A percentile compares a stretch with the other conserved stretches of the same genome.
Conservation (phyloP, 345 rosid genomes). For the Moringa oleifera region DNA sequence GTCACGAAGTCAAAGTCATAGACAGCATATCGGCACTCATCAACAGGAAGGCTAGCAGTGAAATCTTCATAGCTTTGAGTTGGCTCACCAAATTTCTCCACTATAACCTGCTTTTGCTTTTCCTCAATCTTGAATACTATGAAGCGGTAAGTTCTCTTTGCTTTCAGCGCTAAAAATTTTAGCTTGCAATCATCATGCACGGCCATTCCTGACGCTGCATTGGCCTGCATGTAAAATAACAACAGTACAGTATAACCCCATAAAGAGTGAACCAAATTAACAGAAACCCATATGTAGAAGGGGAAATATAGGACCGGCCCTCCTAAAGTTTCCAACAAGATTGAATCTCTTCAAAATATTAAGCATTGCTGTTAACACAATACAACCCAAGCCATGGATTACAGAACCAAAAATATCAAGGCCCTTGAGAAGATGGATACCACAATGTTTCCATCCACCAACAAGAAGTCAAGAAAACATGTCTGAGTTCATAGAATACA, state of each 20-base stretch:
- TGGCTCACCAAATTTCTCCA: slow-evolving; percentile 52
- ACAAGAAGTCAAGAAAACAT: neutral
- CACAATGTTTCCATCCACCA: no score
- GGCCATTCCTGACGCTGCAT: slow-evolving; percentile 56
- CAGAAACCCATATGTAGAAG: neutral
- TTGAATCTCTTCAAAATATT: no score
- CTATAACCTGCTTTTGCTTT: slow-evolving; percentile 48
- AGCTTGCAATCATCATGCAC: slow-evolving; percentile 62
- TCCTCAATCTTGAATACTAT: slow-evolving; percentile 55
- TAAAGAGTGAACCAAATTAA: no score
- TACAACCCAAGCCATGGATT: no score
- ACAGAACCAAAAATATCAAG: no score
- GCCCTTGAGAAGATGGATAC: no score
- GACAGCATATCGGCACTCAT: slow-evolving; percentile 32
- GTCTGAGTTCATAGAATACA: neutral
- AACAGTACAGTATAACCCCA: neutral
- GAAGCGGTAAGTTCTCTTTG: slow-evolving; percentile 47
- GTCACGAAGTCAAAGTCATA: slow-evolving; percentile 54
- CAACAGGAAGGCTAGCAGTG: slow-evolving; percentile 44
- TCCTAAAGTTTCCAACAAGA: neutral
- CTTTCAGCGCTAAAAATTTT: slow-evolving; percentile 49
- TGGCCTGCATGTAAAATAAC: slow-evolving; percentile 28
- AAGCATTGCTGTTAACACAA: no score
- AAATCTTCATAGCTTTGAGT: slow-evolving; percentile 41
- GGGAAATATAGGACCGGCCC: neutral